Percentiles rank a stretch among this genome's conserved stretches.
These are phyloP conservation scores for Amanita rubescens DNA, from an alignment of 768 basidiomycete genomes.

Conservation along the genomic window DNA sequence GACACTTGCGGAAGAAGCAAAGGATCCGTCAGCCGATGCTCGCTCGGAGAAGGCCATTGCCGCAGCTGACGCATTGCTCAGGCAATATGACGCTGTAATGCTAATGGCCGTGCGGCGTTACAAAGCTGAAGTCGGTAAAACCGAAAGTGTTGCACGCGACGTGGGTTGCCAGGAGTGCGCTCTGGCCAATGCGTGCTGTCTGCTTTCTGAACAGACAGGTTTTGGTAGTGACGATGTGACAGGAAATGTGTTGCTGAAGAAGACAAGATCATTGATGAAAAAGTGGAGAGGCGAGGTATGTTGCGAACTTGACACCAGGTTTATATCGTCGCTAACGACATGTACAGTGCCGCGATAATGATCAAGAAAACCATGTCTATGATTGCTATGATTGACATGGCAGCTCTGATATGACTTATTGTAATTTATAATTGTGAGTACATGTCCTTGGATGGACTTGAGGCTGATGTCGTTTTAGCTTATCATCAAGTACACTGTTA, in stretches of 20 bases:
- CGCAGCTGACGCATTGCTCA: conserved; percentile 27
- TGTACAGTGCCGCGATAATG: neutral
- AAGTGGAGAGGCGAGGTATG: conserved; percentile 34
- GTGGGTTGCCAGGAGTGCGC: conserved; percentile 32
- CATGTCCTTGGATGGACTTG: neutral
- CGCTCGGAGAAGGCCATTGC: conserved; percentile 31
- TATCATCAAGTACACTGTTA: no score
- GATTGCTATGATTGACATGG: neutral
- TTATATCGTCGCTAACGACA: neutral
- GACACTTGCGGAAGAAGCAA: conserved; percentile 38
- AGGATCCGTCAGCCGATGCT: conserved; percentile 31
- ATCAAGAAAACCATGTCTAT: conserved; percentile 2
- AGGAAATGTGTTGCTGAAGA: conserved; percentile 30
- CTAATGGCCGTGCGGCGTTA: conserved; percentile 29
- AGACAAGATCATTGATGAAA: conserved; percentile 30
- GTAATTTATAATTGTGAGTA: neutral
- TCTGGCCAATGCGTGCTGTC: conserved; percentile 33
- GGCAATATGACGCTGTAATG: conserved; percentile 30
- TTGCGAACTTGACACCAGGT: no score
- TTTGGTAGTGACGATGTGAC: conserved; percentile 35
- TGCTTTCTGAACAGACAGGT: conserved; percentile 40
- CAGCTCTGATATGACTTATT: neutral
- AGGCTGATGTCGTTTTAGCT: neutral
- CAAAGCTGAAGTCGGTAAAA: conserved; percentile 31
- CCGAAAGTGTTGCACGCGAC: conserved; percentile 24